A percentile compares a stretch with the other conserved stretches of the same genome.
Evolutionary conservation across 176 grass and related monocot genomes (phyloP).

Genomic region (Typha latifolia): DNA sequence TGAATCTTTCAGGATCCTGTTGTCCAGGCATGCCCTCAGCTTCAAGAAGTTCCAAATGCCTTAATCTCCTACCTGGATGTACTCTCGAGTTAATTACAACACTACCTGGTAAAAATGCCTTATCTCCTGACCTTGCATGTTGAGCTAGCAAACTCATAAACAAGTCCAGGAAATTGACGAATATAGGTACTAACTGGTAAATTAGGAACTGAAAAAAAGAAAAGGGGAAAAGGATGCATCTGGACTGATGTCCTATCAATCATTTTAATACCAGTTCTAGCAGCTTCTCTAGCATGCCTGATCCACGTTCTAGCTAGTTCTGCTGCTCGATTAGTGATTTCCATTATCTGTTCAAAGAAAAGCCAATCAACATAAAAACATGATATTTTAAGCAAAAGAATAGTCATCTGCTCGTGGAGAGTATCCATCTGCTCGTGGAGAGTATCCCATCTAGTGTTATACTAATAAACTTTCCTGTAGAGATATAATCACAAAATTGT

Average conservation of each 20-base stretch:
- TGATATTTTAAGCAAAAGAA: constrained; percentile 13
- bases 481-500: too few species aligned
- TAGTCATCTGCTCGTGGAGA: too few species aligned
- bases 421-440: too few species aligned
- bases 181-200: too few species aligned
- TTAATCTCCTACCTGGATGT: constrained; percentile 54
- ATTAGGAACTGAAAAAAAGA: too few species aligned
- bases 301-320: constrained; percentile 63
- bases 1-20: constrained; percentile 80
- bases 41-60: constrained; percentile 55
- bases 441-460: too few species aligned
- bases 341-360: constrained; percentile 51
- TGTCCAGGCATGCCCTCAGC: constrained; percentile 62
- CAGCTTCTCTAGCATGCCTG: constrained; percentile 54
- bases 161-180: too few species aligned
- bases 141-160: too few species aligned
- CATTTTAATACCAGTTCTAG: constrained; percentile 39
- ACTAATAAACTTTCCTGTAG: too few species aligned
- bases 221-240: too few species aligned
- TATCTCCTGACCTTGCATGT: too few species aligned
- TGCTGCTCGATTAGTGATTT: constrained; percentile 60
- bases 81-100: neutral
- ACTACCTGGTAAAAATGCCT: too few species aligned
- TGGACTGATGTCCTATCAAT: neutral
- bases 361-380: constrained; percentile 7